Conservation (phyloP, 164 flowering plant species). For the Litsea cubeba region DNA sequence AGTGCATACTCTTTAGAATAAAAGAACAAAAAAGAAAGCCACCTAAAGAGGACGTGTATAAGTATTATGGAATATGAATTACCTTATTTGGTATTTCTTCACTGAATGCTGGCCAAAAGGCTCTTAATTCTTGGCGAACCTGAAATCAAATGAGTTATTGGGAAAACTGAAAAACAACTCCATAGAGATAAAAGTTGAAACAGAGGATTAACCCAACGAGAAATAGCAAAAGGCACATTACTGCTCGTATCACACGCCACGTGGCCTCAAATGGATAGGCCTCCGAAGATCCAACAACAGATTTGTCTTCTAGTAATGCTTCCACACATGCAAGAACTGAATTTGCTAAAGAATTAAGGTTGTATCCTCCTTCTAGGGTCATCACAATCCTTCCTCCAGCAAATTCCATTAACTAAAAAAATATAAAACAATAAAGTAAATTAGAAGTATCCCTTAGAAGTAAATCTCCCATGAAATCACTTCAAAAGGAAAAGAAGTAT, state of each 20-base stretch:
- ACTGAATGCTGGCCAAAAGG: slow-evolving; percentile 66
- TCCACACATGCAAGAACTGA: slow-evolving; percentile 80
- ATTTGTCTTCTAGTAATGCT: slow-evolving; percentile 57
- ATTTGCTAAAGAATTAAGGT: slow-evolving; percentile 75
- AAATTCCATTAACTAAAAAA: slow-evolving; percentile 75
- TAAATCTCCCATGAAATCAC: too few species aligned
- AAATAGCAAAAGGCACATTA: slow-evolving; percentile 18
- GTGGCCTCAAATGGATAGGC: slow-evolving; percentile 88
- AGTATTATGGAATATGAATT: slow-evolving; percentile 17
- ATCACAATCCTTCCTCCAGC: slow-evolving; percentile 78
- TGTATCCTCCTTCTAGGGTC: slow-evolving; percentile 95
- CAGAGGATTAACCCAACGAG: background rate
- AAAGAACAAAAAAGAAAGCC: background rate
- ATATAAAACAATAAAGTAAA: slow-evolving; percentile 2
- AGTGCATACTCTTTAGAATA: background rate
- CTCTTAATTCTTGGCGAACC: slow-evolving; percentile 68
- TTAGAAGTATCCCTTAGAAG: background rate
- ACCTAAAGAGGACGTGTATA: slow-evolving; percentile 43
- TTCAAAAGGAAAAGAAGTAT: background rate
- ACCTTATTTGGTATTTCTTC: slow-evolving; percentile 52
- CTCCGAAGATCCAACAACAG: slow-evolving; percentile 45
- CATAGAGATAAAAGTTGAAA: background rate
- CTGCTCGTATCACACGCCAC: slow-evolving; percentile 82
- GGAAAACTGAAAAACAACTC: background rate
- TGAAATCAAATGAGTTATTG: slow-evolving; percentile 19